Evolutionary conservation across 2,329 filamentous ascomycete genomes (phyloP).

Genomic region (Tolypocladium guangdongense): DNA sequence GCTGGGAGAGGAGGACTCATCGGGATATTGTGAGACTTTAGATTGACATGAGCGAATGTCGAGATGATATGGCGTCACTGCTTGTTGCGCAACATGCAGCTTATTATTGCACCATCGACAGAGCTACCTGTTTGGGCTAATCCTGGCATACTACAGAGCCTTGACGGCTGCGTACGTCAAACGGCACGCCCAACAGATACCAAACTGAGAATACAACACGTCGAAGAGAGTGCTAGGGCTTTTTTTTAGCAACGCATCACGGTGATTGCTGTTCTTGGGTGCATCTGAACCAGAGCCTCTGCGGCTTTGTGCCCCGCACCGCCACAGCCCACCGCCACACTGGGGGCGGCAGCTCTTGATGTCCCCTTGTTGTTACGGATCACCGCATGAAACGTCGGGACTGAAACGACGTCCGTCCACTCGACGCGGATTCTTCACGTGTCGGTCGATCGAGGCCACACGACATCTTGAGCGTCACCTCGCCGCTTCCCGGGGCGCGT

Average conservation of each 20-base stretch:
- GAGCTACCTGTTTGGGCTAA: background rate
- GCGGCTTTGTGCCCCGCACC: background rate
- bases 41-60: constrained; percentile 12
- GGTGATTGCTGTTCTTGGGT: background rate
- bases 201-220: too few species aligned
- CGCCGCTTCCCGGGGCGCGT: background rate
- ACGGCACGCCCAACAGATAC: too few species aligned
- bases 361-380: too few species aligned
- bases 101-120: background rate
- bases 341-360: too few species aligned
- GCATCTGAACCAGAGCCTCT: background rate
- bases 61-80: constrained; percentile 4
- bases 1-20: background rate
- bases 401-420: background rate
- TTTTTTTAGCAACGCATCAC: too few species aligned
- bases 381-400: background rate
- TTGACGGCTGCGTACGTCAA: background rate
- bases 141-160: background rate
- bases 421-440: background rate
- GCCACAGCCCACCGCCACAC: background rate
- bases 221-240: too few species aligned
- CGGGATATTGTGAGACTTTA: constrained; percentile 6
- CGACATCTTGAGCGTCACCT: background rate
- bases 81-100: background rate
- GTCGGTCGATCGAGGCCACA: background rate